Evolutionary conservation across 2,329 filamentous ascomycete species (phyloP).

Genomic region (Nothophoma quercina): DNA sequence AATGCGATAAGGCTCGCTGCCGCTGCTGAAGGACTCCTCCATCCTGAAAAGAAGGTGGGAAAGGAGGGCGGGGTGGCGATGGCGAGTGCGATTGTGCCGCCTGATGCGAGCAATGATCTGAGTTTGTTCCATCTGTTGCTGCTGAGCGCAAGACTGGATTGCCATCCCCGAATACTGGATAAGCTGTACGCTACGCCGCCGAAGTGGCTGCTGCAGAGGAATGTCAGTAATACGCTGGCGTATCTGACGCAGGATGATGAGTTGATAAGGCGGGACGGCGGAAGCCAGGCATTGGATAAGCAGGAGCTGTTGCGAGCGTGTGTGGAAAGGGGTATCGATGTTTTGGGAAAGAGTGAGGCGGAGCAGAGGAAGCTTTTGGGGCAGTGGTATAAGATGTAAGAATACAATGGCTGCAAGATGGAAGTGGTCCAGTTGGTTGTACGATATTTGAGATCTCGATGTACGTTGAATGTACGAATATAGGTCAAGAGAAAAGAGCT

Average conservation of each 20-base stretch:
- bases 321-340: constrained; percentile 59
- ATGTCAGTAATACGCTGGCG: constrained; percentile 62
- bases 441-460: background rate
- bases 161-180: constrained; percentile 46
- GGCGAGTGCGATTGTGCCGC: constrained; percentile 12
- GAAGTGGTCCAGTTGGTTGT: background rate
- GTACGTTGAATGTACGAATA: background rate
- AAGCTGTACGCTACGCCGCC: constrained; percentile 51
- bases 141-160: constrained; percentile 30
- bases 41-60: background rate
- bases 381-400: constrained; percentile 24
- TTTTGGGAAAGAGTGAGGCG: constrained; percentile 37
- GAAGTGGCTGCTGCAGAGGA: constrained; percentile 62
- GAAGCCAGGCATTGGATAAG: constrained; percentile 63
- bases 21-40: constrained; percentile 6
- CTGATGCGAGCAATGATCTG: constrained; percentile 2
- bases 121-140: constrained; percentile 29
- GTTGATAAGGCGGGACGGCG: constrained; percentile 70
- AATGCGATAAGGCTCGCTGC: constrained; percentile 5
- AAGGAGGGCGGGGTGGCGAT: constrained; percentile 11
- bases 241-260: constrained; percentile 76
- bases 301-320: constrained; percentile 76
- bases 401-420: too few relatives aligned
- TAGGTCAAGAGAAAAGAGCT: background rate
- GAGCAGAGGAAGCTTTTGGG: constrained; percentile 37